Evolutionary conservation across 768 basidiomycete genomes (phyloP), one percentile per base, ranked within the genome.

Genomic region (Leccinum disarticulatum): DNA sequence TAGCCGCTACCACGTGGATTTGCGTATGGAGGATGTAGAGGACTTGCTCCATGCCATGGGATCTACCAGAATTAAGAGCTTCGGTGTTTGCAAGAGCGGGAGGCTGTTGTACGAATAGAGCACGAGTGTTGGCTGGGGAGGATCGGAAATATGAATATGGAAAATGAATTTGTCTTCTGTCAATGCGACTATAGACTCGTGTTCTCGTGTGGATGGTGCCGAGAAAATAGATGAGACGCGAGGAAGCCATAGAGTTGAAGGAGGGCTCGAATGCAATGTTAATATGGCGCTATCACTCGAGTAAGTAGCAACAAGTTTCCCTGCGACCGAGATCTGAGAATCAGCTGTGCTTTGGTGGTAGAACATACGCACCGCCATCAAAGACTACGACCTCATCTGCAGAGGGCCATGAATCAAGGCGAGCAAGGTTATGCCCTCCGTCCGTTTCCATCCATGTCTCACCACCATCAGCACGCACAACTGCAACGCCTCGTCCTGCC

Each of bases 1-100:
- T 41, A 10, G 7, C 2, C 6, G 60, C 30, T 2, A 46, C 38
- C 10, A 58, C 0, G 15, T 58, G 25, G 27, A 58, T 22, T 57
- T 61, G 60, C 25, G 5, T 5, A 0, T 54, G 52, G 28, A 61
- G 38, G 31, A 58, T 33, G 25, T 52, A 6, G 75, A 70, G 22
- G 74, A 72, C 57, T 74, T 71, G 54, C 84, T 83, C 92, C 92
- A 92, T 9, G 86, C 87, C 92, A 93, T 94, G 0, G 92, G 92
- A 69, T 94, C 92, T 7, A 94, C 90, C 14, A 90, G 88, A 27
- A 92, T 69, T 28, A 94, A 86, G 60, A 85, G 77, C 54, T 77
- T 75, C 13, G 77, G 75, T 13, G 79, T 76, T 52, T 71, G 70
- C 1, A 77, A 59, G 11, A 87, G 75, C 0, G 90, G 88, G 3